Conservation (phyloP, 305 asterid genomes). For the Fraxinus greggii region DNA sequence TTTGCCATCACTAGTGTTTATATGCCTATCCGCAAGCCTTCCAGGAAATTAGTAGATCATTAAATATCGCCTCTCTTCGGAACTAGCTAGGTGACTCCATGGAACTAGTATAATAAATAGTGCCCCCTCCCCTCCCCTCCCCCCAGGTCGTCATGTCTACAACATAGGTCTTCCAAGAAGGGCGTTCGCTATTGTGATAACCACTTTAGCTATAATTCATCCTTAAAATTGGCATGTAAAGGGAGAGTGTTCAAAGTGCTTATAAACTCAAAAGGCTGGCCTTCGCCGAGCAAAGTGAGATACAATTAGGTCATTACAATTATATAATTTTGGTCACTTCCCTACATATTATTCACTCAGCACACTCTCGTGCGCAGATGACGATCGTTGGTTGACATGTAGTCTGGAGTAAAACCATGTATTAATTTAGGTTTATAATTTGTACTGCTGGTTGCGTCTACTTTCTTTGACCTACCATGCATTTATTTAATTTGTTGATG, state of each 20-base stretch:
- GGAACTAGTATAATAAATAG: not conserved
- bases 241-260: not conserved
- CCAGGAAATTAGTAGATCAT: not conserved
- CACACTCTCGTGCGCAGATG: not conserved
- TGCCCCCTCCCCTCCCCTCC: too few relatives aligned
- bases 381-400: not conserved
- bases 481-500: conserved; percentile 13
- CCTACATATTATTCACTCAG: not conserved
- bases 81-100: not conserved
- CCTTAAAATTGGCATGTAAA: not conserved
- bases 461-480: not conserved
- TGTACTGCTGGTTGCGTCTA: not conserved
- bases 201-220: not conserved
- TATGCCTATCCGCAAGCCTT: not conserved
- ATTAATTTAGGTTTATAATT: not conserved
- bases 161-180: not conserved
- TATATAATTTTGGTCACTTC: not conserved
- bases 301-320: not conserved
- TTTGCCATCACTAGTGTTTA: too few relatives aligned
- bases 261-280: not conserved
- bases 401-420: not conserved
- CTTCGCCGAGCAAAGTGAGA: not conserved
- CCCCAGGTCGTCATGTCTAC: not conserved
- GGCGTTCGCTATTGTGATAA: not conserved
- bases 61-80: not conserved